Evolutionary conservation across 495 filamentous ascomycete species (phyloP).

Genomic region (Darksidea phi): DNA sequence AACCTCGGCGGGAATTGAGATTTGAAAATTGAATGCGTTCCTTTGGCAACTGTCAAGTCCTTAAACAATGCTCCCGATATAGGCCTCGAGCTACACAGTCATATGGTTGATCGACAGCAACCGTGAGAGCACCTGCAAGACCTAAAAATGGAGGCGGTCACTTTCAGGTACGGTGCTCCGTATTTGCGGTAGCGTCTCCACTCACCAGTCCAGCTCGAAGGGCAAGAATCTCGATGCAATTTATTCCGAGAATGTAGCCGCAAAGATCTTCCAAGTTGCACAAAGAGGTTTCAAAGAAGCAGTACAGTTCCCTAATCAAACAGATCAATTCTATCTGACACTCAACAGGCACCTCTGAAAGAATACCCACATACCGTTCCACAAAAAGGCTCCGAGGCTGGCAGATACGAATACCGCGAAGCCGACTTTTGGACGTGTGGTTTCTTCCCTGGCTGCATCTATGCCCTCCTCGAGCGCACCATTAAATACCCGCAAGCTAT

Average conservation of each 20-base stretch:
- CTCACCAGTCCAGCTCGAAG: background rate
- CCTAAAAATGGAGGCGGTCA: background rate
- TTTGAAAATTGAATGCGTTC: no score
- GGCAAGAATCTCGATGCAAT: slow-evolving; percentile 9
- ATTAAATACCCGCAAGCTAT: slow-evolving; percentile 13
- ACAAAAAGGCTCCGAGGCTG: slow-evolving; percentile 4
- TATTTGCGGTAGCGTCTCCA: no score
- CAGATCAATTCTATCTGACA: background rate
- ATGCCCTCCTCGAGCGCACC: slow-evolving; percentile 17
- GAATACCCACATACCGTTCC: slow-evolving; percentile 22
- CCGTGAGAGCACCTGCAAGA: background rate
- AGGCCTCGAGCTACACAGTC: background rate
- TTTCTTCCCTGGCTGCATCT: slow-evolving; percentile 26
- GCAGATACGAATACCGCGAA: slow-evolving; percentile 20
- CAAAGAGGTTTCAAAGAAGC: slow-evolving; percentile 10
- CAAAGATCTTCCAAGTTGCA: slow-evolving; percentile 25
- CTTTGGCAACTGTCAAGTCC: no score
- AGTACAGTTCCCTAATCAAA: background rate
- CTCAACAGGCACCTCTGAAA: slow-evolving; percentile 12
- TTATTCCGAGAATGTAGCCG: slow-evolving; percentile 17
- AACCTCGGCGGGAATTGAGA: no score
- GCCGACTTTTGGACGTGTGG: slow-evolving; percentile 29
- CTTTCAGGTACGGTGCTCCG: background rate
- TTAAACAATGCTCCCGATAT: no score
- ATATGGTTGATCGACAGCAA: background rate